Percentiles rank a stretch among this genome's conserved stretches.
Conservation (phyloP, 2,329 filamentous ascomycete species). For the Fusarium sp. region DNA sequence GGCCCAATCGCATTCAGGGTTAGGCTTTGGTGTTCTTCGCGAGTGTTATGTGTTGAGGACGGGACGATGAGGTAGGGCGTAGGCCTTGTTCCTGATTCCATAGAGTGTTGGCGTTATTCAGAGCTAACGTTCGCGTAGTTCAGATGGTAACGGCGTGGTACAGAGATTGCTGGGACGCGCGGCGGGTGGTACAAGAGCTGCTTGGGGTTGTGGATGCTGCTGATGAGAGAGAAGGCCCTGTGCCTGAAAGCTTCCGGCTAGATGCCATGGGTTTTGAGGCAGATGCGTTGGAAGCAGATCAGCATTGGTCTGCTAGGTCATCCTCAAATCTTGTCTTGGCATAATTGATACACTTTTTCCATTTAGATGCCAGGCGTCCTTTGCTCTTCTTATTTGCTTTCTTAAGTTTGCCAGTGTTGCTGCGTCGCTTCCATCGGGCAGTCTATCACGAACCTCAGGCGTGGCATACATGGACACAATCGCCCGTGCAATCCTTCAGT, state of each 20-base stretch:
- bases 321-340: not conserved
- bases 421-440: not conserved
- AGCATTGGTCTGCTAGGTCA: no score
- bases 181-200: slow-evolving; percentile 18
- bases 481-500: not conserved
- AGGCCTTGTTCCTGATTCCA: not conserved
- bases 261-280: not conserved
- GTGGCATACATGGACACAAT: not conserved
- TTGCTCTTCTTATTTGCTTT: not conserved
- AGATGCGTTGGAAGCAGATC: not conserved
- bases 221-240: not conserved
- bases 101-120: not conserved
- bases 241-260: not conserved
- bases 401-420: not conserved
- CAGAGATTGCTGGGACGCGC: slow-evolving; percentile 26
- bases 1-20: slow-evolving; percentile 29
- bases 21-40: slow-evolving; percentile 7
- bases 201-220: not conserved
- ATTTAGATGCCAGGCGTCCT: not conserved
- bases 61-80: not conserved
- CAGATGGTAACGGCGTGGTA: slow-evolving; percentile 13
- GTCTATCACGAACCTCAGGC: not conserved
- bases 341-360: not conserved
- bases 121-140: not conserved
- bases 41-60: not conserved